phyloP scores from a whole-genome alignment of 2,329 filamentous ascomycete genomes.

The Stagonosporopsis vannaccii region DNA sequence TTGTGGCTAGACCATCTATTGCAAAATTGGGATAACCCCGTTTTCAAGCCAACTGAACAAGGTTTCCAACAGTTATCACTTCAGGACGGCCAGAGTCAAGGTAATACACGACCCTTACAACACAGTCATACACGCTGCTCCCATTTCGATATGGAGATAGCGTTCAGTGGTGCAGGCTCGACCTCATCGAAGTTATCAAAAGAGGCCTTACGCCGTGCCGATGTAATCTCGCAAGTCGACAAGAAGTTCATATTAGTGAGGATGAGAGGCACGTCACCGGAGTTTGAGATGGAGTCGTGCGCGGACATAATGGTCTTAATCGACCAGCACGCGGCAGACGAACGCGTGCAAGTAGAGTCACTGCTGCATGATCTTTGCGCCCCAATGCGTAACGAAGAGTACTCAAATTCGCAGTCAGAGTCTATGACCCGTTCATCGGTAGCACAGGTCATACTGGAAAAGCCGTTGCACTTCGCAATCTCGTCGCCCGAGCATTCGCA shows the following conservation, averaged over 20 bases:
- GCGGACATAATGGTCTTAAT: constrained; percentile 70
- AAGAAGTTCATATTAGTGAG: constrained; percentile 84
- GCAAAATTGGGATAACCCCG: constrained; percentile 75
- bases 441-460: constrained; percentile 49
- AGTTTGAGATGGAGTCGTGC: not conserved
- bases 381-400: constrained; percentile 16
- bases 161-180: constrained; percentile 36
- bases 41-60: constrained; percentile 66
- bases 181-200: constrained; percentile 63
- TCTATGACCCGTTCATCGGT: constrained; percentile 36
- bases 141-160: constrained; percentile 21
- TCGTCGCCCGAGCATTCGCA: constrained; percentile 66
- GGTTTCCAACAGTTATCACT: constrained; percentile 50
- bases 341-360: constrained; percentile 79
- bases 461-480: constrained; percentile 70
- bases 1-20: constrained; percentile 69
- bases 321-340: constrained; percentile 95
- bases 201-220: constrained; percentile 57
- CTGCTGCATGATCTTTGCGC: constrained; percentile 68
- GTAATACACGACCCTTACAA: constrained; percentile 5
- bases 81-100: constrained; percentile 17
- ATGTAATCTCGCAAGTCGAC: constrained; percentile 84
- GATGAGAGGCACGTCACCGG: constrained; percentile 47
- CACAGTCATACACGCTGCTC: constrained; percentile 18
- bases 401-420: constrained; percentile 39